These are phyloP conservation scores for Termitomyces sp. DNA, from an alignment of 768 basidiomycete genomes.

Conservation along the genomic window DNA sequence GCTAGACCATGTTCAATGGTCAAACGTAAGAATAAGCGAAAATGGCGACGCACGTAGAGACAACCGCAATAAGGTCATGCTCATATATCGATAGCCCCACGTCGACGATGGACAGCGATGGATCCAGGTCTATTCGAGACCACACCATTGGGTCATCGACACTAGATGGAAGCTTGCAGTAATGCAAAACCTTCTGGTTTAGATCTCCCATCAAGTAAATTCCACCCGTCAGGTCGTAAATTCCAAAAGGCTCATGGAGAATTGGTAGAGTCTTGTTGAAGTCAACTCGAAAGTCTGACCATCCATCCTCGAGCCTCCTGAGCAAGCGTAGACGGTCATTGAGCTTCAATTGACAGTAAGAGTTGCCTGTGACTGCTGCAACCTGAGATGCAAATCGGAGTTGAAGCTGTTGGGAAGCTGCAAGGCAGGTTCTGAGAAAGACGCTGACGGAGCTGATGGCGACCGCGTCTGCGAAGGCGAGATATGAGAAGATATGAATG, in stretches of 20 bases:
- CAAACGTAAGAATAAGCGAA: background rate
- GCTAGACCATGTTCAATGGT: background rate
- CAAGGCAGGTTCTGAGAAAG: background rate
- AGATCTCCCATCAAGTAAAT: slow-evolving; percentile 32
- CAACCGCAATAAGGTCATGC: slow-evolving; percentile 37
- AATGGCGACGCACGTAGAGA: slow-evolving; percentile 29
- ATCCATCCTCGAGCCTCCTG: slow-evolving; percentile 3
- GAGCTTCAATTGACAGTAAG: background rate
- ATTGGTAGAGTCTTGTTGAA: slow-evolving; percentile 3
- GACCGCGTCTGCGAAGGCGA: slow-evolving; percentile 1
- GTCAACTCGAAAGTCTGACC: slow-evolving; percentile 4
- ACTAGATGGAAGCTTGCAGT: slow-evolving; percentile 24
- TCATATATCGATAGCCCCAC: slow-evolving; percentile 36
- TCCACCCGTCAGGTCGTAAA: slow-evolving; percentile 38
- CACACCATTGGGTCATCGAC: slow-evolving; percentile 20
- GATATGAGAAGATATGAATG: slow-evolving; percentile 5
- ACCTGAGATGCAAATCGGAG: slow-evolving; percentile 6
- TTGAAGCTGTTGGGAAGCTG: slow-evolving; percentile 1
- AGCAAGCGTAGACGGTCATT: slow-evolving; percentile 6
- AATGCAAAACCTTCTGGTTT: slow-evolving; percentile 22
- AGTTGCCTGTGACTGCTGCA: slow-evolving; percentile 8
- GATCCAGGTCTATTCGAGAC: slow-evolving; percentile 21
- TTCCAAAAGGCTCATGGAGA: slow-evolving; percentile 18
- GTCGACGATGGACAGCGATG: slow-evolving; percentile 27
- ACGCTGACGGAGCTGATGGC: slow-evolving; percentile 8